Evolutionary conservation across 768 basidiomycete genomes (phyloP).

Genomic region (Tylopilus rubrobrunneus): DNA sequence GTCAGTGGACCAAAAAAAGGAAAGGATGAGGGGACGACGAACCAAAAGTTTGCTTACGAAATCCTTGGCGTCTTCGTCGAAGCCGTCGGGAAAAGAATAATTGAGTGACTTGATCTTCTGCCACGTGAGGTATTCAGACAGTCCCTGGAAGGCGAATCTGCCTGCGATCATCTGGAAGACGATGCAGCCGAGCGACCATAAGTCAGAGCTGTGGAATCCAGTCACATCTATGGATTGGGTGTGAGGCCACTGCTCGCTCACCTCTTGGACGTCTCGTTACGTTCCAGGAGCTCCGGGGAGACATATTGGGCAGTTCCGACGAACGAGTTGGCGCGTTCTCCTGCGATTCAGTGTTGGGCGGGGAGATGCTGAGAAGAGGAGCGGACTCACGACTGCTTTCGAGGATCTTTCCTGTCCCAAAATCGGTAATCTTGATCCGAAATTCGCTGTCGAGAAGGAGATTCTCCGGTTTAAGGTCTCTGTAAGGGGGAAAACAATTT

Average conservation of each 20-base stretch:
- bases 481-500: slow-evolving; percentile 18
- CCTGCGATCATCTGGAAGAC: slow-evolving; percentile 92
- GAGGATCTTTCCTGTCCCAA: slow-evolving; percentile 84
- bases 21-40: not conserved
- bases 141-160: slow-evolving; percentile 85
- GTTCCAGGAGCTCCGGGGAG: slow-evolving; percentile 78
- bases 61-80: slow-evolving; percentile 78
- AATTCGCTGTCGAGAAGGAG: slow-evolving; percentile 82
- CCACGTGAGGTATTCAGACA: slow-evolving; percentile 92
- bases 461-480: slow-evolving; percentile 84
- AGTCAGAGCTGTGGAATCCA: slow-evolving; percentile 62
- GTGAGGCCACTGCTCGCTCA: slow-evolving; percentile 28
- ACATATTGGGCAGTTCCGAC: slow-evolving; percentile 92
- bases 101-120: slow-evolving; percentile 89
- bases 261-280: slow-evolving; percentile 74
- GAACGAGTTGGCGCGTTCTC: slow-evolving; percentile 62
- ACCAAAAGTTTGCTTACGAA: slow-evolving; percentile 78
- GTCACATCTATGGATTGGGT: not conserved
- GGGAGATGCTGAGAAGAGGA: not conserved
- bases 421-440: slow-evolving; percentile 94
- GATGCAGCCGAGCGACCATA: slow-evolving; percentile 95
- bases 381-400: slow-evolving; percentile 48
- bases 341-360: slow-evolving; percentile 27
- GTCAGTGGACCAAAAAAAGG: not conserved
- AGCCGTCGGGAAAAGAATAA: slow-evolving; percentile 82